Evolutionary conservation across 257 asterid species (phyloP), one percentile per base, ranked within the genome.

Genomic region (Echium plantagineum): DNA sequence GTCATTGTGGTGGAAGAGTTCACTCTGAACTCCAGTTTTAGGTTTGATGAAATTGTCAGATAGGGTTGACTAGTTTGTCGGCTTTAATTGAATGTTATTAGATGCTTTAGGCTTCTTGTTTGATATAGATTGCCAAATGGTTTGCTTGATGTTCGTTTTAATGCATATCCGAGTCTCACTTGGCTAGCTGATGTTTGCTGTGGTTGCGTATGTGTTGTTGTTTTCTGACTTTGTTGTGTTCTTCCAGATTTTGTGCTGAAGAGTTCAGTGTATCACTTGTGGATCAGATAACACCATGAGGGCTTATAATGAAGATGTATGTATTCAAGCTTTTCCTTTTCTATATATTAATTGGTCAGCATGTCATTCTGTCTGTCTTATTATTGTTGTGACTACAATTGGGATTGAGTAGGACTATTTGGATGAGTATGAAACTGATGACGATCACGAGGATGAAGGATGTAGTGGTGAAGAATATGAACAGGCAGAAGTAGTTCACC

Each of bases 351-450:
- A 42, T 42, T 10, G 49, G 16, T 12, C 12, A 42, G 16, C 13
- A 12, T 10, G 49, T 13, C 49, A 42, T 10, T 12, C 2, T 42
- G 49, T 12, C 4, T 42, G 12, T 42, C 12, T 28, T 28, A 28
- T 28, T 28, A 28, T 28, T 28, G 32, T 28, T 4, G 32, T 28
- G 5, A 6, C 4, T 42, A 42, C 13, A 12, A 10, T 42, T 42
- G 48, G 17, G 15, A 42, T 42, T 42, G 93, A 75, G 63, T 74
- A 82, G 65, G 98, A 68, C 32, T 65, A 71, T 58, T 61, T 71
- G 51, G 77, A 87, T 68, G 96, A 81, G 73, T 87, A 90, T 32
- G 97, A 90, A 64, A 80, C 85, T 55, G 77, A 72, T 48, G 84
- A 83, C 32, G 89, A 82, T 47, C 71, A 71, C 54, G 83, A 74